Evolutionary conservation across 306 rosid genomes (phyloP), one percentile per base, ranked within the genome.

Genomic region (Cercis canadensis): DNA sequence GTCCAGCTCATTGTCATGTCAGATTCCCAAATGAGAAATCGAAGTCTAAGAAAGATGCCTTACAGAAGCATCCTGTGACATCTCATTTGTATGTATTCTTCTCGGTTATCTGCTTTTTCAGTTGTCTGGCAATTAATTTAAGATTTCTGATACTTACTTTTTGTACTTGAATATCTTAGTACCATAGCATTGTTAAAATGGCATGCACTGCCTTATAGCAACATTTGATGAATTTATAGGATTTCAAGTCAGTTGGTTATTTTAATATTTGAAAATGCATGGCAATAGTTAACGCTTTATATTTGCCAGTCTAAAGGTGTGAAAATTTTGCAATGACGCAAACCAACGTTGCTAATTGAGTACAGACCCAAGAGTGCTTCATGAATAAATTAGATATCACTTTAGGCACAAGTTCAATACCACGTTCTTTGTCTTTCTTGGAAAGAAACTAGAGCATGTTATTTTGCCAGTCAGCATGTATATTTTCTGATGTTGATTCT

Each of bases 1-100:
- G 99, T 75, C 92, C 99, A 46, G 63, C 66, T 19, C 99, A 94
- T 84, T 64, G 87, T 65, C 70, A 76, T 19, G 70, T 54, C 61
- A 84, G 31, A 67, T 91, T 94, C 78, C 99, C 99, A 32, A 57
- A 53, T 50, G 98, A 94, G 83, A 85, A 80, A 75, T 67, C 83
- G 49, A 83, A 70, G 67, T 10, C 76, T 33, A 63, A 69, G 69
- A 85, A 86, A 36, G 80, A 45, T 32, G n/a, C 43, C 17, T 47
- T 21, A 31, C 77, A 58, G 51, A 70, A 78, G 57, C 77, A 64
- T 14, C 59, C 81, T 21, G 12, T 51, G 65, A 31, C 78, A 52
- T 33, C 81, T 55, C 46, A 70, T 14, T 40, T 32, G 87, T 82
- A 78, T 60, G 87, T 59, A 41, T 54, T 62, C 59, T 44, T 45